Evolutionary conservation across 2,329 filamentous ascomycete species (phyloP), one percentile per base, ranked within the genome.

Genomic region (Setomelanomma holmii): DNA sequence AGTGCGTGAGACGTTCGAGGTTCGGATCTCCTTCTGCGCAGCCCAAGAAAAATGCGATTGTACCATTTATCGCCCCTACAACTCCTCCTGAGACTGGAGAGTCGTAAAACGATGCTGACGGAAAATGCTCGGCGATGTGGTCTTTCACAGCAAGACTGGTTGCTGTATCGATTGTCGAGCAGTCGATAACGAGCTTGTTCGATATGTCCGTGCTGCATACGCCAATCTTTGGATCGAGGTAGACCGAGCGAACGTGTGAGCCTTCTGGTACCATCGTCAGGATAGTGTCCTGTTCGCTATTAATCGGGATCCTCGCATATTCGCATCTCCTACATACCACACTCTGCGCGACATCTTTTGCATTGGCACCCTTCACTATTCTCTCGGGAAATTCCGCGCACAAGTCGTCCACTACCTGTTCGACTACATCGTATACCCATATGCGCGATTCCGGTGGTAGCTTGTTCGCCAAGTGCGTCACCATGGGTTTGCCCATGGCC

Each of bases 21-120:
- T 82, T 79, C 0, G 76, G 64, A 55, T 80, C 75, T 34, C 70
- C 68, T 50, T 79, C 75, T 49, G 79, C 71, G 49, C 76, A 79
- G 44, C 82, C 82, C 24, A 85, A 73, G 76, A 85, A 84, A 73
- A 85, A 83, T 45, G 82, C 79, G 21, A 84, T 75, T 0, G 79
- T 82, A 10, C 74, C 82, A 40, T 77, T 78, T 40, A 79, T 69
- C 3, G 82, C 82, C n/a, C 82, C 82, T 14, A 82, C 71, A 4
- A 79, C 77, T 10, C 82, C 82, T 20, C 82, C 82, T 33, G 78
- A 81, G 22, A 84, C 82, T 2, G 81, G 82, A 1, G 80, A 75
- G 51, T 84, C 82, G 65, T 82, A 82, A 67, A 84, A 83, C 3
- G 67, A 73, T 7, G 80, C 75, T 0, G 68, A 58, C 0, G 76